Percentiles rank a stretch among this genome's conserved stretches.
Evolutionary conservation across 2,329 filamentous ascomycete genomes (phyloP).

Genomic region (Claviceps fusiformis): DNA sequence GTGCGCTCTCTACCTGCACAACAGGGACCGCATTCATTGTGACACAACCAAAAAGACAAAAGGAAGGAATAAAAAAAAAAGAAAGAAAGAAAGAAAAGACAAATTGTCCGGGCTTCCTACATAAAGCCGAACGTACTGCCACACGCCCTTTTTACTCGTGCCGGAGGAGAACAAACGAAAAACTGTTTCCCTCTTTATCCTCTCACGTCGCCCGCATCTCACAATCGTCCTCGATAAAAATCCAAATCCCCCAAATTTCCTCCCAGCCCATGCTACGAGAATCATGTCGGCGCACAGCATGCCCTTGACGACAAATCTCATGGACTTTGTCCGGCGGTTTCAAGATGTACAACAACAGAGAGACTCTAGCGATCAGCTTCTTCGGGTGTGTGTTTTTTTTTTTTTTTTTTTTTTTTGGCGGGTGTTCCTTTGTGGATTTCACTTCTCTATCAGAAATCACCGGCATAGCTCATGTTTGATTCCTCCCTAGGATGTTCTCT

Average conservation of each 20-base stretch:
- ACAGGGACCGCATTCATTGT: too few relatives aligned
- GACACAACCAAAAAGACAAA: too few relatives aligned
- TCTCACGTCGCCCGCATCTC: background rate
- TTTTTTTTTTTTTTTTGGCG: background rate
- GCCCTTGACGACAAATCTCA: slow-evolving; percentile 17
- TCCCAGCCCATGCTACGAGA: background rate
- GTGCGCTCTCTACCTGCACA: too few relatives aligned
- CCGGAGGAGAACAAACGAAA: too few relatives aligned
- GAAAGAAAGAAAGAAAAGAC: too few relatives aligned
- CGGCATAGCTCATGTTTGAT: background rate
- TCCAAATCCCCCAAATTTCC: background rate
- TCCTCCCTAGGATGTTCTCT: slow-evolving; percentile 16
- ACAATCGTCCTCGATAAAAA: background rate
- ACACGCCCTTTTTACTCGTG: background rate
- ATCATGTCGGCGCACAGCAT: slow-evolving; percentile 6
- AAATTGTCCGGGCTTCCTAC: background rate
- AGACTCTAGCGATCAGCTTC: slow-evolving; percentile 28
- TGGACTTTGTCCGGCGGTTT: slow-evolving; percentile 35
- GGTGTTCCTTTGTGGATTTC: too few relatives aligned
- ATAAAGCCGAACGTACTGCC: too few relatives aligned
- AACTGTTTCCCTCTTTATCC: background rate
- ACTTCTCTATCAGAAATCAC: background rate
- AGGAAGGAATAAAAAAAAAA: too few relatives aligned
- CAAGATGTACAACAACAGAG: slow-evolving; percentile 27
- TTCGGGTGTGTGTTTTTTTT: slow-evolving; percentile 24